Evolutionary conservation across 352 stramenopile species (phyloP), one percentile per base, ranked within the genome.

Genomic region (Vaucheria bursata): DNA sequence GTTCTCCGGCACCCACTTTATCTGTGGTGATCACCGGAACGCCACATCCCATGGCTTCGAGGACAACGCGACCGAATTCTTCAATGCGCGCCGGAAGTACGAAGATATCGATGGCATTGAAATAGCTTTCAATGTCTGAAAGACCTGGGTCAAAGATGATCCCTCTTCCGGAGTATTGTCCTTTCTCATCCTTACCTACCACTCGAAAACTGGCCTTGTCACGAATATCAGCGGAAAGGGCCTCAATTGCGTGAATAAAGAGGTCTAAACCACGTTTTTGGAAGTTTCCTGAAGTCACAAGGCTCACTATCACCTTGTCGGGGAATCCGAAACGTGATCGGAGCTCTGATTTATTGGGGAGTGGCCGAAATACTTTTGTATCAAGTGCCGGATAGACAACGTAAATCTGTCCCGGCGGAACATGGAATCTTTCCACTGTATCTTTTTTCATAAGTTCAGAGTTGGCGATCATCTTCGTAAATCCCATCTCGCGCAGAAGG

Each of bases 401-500:
- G 25, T 25, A 18, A 18, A 59, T 59, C 12, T 18, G 45, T 18
- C 25, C 45, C 25, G 18, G 12, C 25, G 45, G 12, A 25, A 59
- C 25, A 25, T 25, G 12, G 25, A 59, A 59, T 18, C 45, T 18
- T 59, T 25, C 25, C 45, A 59, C 45, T 25, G 25, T 18, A 59
- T 59, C 45, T 18, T 59, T 59, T 59, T 59, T 59, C 45, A 59
- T 59, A 25, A 59, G 45, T 18, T 59, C 12, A 59, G 45, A 59
- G 45, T 59, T 59, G 18, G 45, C 45, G 45, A 59, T 59, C 45
- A 59, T 18, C 18, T 59, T 18, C 45, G 18, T 59, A 25, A 59
- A 59, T 59, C 25, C 25, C 25, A 18, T 59, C 18, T 59, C 45
- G 12, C 45, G 18, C 25, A 59, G 25, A 18, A 18, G 45, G 18